phyloP scores from a whole-genome alignment of 2,329 filamentous ascomycete species.

The Diplodia intermedia region DNA sequence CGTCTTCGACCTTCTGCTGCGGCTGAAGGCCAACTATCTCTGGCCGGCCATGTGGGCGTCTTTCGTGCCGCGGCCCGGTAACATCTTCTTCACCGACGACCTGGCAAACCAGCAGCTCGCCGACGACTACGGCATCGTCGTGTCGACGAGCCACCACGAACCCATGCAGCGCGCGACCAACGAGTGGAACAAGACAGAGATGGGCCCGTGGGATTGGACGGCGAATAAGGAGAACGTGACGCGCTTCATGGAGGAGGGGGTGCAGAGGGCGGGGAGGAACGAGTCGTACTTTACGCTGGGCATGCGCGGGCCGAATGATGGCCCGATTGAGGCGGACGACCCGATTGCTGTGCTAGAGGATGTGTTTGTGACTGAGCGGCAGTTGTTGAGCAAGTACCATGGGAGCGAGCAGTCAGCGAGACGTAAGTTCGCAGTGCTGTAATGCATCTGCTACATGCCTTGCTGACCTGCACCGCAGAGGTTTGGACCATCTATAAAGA shows the following conservation, averaged over 20 bases:
- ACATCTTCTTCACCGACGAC: slow-evolving; percentile 38
- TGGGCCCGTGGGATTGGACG: slow-evolving; percentile 35
- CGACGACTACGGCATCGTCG: slow-evolving; percentile 36
- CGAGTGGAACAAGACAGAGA: slow-evolving; percentile 33
- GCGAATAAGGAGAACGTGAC: slow-evolving; percentile 35
- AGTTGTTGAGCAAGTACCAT: slow-evolving; percentile 26
- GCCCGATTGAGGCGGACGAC: slow-evolving; percentile 30
- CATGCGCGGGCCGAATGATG: slow-evolving; percentile 36
- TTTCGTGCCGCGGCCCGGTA: slow-evolving; percentile 35
- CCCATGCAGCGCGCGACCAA: slow-evolving; percentile 38
- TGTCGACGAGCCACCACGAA: slow-evolving; percentile 37
- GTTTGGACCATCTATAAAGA: slow-evolving; percentile 39
- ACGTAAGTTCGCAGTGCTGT: neutral
- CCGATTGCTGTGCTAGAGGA: slow-evolving; percentile 31
- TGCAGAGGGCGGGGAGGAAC: slow-evolving; percentile 29
- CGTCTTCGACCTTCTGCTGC: slow-evolving; percentile 34
- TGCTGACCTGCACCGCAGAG: slow-evolving; percentile 14
- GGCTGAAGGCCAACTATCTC: slow-evolving; percentile 37
- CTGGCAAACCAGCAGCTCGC: slow-evolving; percentile 36
- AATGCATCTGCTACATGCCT: too few species aligned
- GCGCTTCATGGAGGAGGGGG: slow-evolving; percentile 35
- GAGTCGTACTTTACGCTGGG: slow-evolving; percentile 36
- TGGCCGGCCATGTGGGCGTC: slow-evolving; percentile 39
- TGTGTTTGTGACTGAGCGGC: slow-evolving; percentile 31
- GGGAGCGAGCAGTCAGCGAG: slow-evolving; percentile 5